Evolutionary conservation across 2,329 filamentous ascomycete species (phyloP).

Genomic region (Bipolaris victoriae): DNA sequence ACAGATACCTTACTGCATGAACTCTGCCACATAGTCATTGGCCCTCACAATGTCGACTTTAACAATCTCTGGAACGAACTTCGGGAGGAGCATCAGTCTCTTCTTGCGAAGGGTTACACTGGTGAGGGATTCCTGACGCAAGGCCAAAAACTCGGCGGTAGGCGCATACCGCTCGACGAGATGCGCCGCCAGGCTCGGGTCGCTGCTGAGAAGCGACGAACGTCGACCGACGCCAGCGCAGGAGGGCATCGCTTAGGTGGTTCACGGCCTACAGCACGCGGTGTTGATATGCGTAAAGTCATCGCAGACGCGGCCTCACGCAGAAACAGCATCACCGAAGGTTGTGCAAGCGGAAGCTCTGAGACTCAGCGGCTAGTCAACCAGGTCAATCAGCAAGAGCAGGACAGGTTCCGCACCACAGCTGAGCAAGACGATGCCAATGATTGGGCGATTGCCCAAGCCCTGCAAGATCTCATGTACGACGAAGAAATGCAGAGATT

Average conservation of each 20-base stretch:
- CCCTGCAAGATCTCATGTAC: slow-evolving; percentile 84
- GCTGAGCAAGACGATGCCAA: slow-evolving; percentile 90
- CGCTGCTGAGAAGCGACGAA: slow-evolving; percentile 73
- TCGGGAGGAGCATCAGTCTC: slow-evolving; percentile 79
- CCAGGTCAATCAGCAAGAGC: slow-evolving; percentile 69
- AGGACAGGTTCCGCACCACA: slow-evolving; percentile 76
- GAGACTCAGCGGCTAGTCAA: slow-evolving; percentile 70
- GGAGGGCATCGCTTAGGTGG: slow-evolving; percentile 78
- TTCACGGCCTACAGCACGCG: slow-evolving; percentile 56
- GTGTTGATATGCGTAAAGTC: slow-evolving; percentile 72
- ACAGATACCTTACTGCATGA: slow-evolving; percentile 95
- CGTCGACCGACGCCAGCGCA: slow-evolving; percentile 66
- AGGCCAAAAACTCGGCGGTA: slow-evolving; percentile 72
- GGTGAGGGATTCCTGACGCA: slow-evolving; percentile 85
- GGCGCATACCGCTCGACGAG: slow-evolving; percentile 67
- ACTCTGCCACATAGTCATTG: slow-evolving; percentile 83
- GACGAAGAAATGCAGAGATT: slow-evolving; percentile 67
- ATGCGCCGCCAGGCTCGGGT: slow-evolving; percentile 74
- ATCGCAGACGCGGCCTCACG: slow-evolving; percentile 73
- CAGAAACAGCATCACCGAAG: slow-evolving; percentile 69
- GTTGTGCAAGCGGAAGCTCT: slow-evolving; percentile 76
- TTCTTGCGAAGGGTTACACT: slow-evolving; percentile 82
- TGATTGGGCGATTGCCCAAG: slow-evolving; percentile 82
- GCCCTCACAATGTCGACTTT: slow-evolving; percentile 82
- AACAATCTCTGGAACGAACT: slow-evolving; percentile 88